Base-by-base conservation (phyloP, 495 filamentous ascomycete species). In the Hypoxylon lenormandii region DNA sequence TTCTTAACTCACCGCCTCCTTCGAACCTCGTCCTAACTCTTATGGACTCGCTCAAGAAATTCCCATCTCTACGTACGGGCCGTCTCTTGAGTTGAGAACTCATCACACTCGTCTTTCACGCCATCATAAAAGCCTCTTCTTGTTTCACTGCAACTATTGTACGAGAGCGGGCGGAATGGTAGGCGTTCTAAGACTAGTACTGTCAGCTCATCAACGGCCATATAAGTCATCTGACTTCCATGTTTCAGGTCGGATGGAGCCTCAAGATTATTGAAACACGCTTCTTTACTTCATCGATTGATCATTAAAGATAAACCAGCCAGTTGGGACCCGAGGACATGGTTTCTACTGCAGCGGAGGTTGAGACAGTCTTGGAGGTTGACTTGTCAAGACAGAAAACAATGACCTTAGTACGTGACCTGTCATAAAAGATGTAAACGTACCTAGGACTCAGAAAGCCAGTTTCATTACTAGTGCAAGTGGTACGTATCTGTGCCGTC, bases 221-320 rank as follows among this genome's bases (percentile, higher is more conserved):
- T 22, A n/a, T 47, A 23, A 18, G n/a, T 70, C 49, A 50, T 45
- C 43, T 57, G 54, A 45, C 48, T 5, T 15, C 26, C 26, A 28
- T 66, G 51, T 66, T 62, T 59, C 51, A 62, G 36, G n/a, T 49
- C 19, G 5, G 33, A 30, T 8, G n/a, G 62, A 66, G 61, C 51
- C 60, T 65, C 60, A 64, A 46, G n/a, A 54, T 47, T 63, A 69
- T 61, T 63, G 58, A 69, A 36, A 65, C 46, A 46, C 26, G 19
- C 18, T 55, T 38, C 18, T 47, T 38, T 60, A 37, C n/a, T n/a
- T 5, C 52, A 19, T 30, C 37, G 38, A 15, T 21, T 19, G 3
- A 33, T 33, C 7, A 28, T 28, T 28, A 28, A 28, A 28, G 26
- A 28, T 28, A 16, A 23, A 2, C 12, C 4, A 47, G 38, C 10